phyloP scores from a whole-genome alignment of 1,284 basidiomycete species.

The Neolentinus lepideus region DNA sequence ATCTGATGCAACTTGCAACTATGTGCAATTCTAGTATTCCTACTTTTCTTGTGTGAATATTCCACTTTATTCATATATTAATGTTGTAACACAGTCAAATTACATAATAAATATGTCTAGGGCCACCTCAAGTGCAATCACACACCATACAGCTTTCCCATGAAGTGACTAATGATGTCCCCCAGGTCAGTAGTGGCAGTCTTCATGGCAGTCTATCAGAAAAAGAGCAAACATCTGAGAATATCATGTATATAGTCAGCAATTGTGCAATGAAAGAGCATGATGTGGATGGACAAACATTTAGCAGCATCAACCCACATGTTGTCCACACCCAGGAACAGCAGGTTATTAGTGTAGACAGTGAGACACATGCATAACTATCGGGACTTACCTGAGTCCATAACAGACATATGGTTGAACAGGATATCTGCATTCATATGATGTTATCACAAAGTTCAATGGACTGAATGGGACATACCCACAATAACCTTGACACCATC shows the following conservation, averaged over 20 bases:
- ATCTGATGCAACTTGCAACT: no score
- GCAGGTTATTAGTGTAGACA: slow-evolving; percentile 20
- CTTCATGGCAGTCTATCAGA: slow-evolving; percentile 8
- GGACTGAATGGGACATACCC: slow-evolving; percentile 7
- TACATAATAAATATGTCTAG: no score
- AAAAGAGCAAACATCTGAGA: not conserved
- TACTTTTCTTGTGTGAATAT: no score
- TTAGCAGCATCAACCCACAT: slow-evolving; percentile 26
- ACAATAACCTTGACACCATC: slow-evolving; percentile 27
- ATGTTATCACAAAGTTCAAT: not conserved
- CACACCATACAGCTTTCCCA: slow-evolving; percentile 10
- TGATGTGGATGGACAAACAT: slow-evolving; percentile 8
- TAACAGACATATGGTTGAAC: slow-evolving; percentile 20
- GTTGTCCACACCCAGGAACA: slow-evolving; percentile 23
- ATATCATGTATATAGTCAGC: no score
- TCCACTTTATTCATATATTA: no score
- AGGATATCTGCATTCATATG: slow-evolving; percentile 12
- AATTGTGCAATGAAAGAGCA: not conserved
- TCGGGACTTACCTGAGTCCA: slow-evolving; percentile 7
- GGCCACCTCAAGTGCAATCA: not conserved
- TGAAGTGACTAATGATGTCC: slow-evolving; percentile 17
- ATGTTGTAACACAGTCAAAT: no score
- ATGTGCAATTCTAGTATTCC: no score
- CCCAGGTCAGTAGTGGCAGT: slow-evolving; percentile 16
- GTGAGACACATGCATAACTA: slow-evolving; percentile 6